phyloP scores from a whole-genome alignment of 192 early-diverging fungal genomes.

The Mortierella claussenii region DNA sequence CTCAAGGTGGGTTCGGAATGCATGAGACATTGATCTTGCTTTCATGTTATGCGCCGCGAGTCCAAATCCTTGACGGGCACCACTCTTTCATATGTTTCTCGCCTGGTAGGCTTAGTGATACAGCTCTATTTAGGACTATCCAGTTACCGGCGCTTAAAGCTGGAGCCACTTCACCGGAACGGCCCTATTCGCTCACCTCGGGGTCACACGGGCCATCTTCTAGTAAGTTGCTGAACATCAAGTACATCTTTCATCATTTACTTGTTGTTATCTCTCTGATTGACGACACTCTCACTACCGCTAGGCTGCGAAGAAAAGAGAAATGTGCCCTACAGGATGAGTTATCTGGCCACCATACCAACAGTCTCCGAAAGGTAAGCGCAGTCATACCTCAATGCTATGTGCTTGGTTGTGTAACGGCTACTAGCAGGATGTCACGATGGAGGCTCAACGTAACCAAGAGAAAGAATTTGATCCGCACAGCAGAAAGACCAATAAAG shows the following conservation, averaged over 20 bases:
- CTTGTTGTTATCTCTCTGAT: too few species aligned
- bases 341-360: slow-evolving; percentile 15
- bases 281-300: too few species aligned
- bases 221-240: background rate
- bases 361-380: slow-evolving; percentile 17
- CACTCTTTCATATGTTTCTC: background rate
- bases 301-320: slow-evolving; percentile 14
- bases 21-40: too few species aligned
- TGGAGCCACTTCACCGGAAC: slow-evolving; percentile 14
- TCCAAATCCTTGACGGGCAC: too few species aligned
- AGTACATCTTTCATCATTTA: too few species aligned
- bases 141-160: slow-evolving; percentile 19
- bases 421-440: background rate
- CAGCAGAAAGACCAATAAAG: background rate
- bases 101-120: slow-evolving; percentile 24
- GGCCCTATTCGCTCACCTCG: slow-evolving; percentile 16
- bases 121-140: slow-evolving; percentile 13
- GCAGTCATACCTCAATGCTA: background rate
- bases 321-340: slow-evolving; percentile 17
- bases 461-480: slow-evolving; percentile 11
- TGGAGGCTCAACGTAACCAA: background rate
- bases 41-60: too few species aligned
- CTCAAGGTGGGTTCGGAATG: slow-evolving; percentile 20
- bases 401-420: background rate
- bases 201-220: slow-evolving; percentile 14